Conservation (phyloP, 1,284 basidiomycete genomes). For the Ustilago bromivora region DNA sequence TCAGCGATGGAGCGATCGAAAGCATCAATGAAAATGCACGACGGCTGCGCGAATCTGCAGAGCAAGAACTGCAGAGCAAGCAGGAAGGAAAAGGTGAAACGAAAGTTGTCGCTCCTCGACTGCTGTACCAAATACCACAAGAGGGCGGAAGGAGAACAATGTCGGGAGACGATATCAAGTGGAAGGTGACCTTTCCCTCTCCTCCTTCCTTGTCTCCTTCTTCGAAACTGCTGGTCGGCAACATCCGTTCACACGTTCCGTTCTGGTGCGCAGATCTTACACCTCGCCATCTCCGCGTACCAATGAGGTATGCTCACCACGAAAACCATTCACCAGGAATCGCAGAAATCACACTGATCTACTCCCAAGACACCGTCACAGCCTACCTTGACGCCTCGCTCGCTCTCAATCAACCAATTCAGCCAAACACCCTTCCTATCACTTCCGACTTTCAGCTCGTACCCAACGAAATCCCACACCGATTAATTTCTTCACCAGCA, state of each 20-base stretch:
- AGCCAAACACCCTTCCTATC: slow-evolving; percentile 33
- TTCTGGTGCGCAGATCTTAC: slow-evolving; percentile 60
- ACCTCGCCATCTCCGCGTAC: slow-evolving; percentile 38
- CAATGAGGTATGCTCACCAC: slow-evolving; percentile 30
- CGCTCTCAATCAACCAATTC: slow-evolving; percentile 32
- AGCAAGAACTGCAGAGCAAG: slow-evolving; percentile 12
- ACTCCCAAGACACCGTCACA: slow-evolving; percentile 25
- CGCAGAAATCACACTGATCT: slow-evolving; percentile 50
- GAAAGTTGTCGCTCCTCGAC: slow-evolving; percentile 16
- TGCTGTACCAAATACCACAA: slow-evolving; percentile 29
- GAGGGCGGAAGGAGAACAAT: slow-evolving; percentile 45
- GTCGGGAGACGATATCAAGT: slow-evolving; percentile 42
- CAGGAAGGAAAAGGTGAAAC: slow-evolving; percentile 1
- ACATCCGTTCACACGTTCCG: slow-evolving; percentile 33
- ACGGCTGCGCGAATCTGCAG: slow-evolving; percentile 23
- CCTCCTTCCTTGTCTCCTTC: slow-evolving; percentile 3
- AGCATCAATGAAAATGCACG: slow-evolving; percentile 45
- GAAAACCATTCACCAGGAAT: slow-evolving; percentile 48
- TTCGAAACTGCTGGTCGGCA: slow-evolving; percentile 11
- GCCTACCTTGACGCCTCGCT: slow-evolving; percentile 34
- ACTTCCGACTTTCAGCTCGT: slow-evolving; percentile 29
- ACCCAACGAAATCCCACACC: slow-evolving; percentile 34
- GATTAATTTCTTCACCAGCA: slow-evolving; percentile 15
- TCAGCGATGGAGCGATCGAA: slow-evolving; percentile 33
- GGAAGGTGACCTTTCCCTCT: slow-evolving; percentile 56